Percentiles rank a stretch among this genome's conserved stretches.
These are phyloP conservation scores for Fomes fomentarius DNA, from an alignment of 1,284 basidiomycete genomes.

Conservation along the genomic window DNA sequence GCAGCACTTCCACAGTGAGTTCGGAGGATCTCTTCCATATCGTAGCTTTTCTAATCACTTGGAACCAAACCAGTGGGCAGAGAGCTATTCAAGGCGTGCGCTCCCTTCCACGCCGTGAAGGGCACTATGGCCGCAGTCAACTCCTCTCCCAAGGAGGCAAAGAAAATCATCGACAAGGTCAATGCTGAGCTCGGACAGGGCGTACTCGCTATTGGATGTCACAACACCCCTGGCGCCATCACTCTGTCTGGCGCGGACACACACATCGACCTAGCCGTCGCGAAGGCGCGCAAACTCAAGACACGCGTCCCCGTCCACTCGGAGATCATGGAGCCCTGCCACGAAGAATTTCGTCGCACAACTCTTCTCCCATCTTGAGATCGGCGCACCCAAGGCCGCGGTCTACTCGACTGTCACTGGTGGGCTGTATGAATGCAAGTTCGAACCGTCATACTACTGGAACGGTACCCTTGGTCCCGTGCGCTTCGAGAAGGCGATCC, in stretches of 20 bases:
- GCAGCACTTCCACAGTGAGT: slow-evolving; percentile 41
- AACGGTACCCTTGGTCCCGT: slow-evolving; percentile 36
- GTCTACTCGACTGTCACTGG: slow-evolving; percentile 33
- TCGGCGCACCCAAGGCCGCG: slow-evolving; percentile 15
- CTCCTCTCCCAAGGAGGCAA: slow-evolving; percentile 32
- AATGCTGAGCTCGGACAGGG: slow-evolving; percentile 11
- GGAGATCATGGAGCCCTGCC: slow-evolving; percentile 36
- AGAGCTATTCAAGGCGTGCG: slow-evolving; percentile 37
- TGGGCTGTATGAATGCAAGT: slow-evolving; percentile 18
- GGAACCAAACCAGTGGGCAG: slow-evolving; percentile 45
- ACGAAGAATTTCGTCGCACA: slow-evolving; percentile 30
- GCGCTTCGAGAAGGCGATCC: slow-evolving; percentile 31
- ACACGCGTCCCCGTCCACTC: slow-evolving; percentile 39
- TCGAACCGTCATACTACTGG: slow-evolving; percentile 40
- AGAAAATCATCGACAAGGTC: slow-evolving; percentile 25
- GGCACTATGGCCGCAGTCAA: slow-evolving; percentile 47
- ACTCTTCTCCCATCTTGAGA: slow-evolving; percentile 30
- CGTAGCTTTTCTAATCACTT: background rate
- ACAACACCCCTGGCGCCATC: slow-evolving; percentile 38
- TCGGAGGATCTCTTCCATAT: too few species aligned
- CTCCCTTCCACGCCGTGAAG: slow-evolving; percentile 38
- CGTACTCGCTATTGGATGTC: slow-evolving; percentile 39
- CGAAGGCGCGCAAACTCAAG: slow-evolving; percentile 34
- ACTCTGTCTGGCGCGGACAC: slow-evolving; percentile 37
- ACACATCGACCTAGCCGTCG: slow-evolving; percentile 33